phyloP scores from a whole-genome alignment of 2,329 filamentous ascomycete species.

The Calonectria crousiana region DNA sequence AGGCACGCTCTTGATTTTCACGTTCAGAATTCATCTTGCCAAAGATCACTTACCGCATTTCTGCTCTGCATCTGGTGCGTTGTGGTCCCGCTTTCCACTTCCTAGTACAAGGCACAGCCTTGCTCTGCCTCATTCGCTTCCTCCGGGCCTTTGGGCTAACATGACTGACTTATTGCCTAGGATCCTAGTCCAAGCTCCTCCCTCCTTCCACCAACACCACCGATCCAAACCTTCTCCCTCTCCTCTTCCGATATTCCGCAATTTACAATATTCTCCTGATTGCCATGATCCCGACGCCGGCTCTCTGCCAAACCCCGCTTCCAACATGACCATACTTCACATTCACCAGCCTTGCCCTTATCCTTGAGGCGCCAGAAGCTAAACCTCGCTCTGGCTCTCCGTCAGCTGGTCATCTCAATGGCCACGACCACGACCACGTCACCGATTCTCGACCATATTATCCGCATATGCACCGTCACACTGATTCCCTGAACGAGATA shows the following conservation, averaged over 20 bases:
- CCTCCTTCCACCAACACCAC: constrained; percentile 19
- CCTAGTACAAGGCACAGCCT: constrained; percentile 12
- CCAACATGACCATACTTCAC: neutral
- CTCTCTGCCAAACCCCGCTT: neutral
- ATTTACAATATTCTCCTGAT: neutral
- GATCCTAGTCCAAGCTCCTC: constrained; percentile 25
- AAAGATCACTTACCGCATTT: neutral
- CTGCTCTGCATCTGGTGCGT: neutral
- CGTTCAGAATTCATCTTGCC: neutral
- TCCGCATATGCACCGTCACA: constrained; percentile 14
- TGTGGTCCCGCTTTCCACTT: neutral
- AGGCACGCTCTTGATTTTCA: constrained; percentile 5
- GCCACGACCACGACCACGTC: constrained; percentile 16
- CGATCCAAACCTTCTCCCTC: neutral
- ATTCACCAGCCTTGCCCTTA: neutral
- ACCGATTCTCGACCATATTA: neutral
- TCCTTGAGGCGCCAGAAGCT: constrained; percentile 11
- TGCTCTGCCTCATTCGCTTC: neutral
- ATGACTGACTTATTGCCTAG: constrained; percentile 25
- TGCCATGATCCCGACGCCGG: neutral
- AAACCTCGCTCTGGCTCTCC: neutral
- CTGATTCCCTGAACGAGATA: neutral
- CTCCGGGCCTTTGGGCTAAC: constrained; percentile 16
- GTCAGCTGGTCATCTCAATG: constrained; percentile 15
- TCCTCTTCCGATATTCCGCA: neutral